These are phyloP conservation scores for Russula compacta DNA, from an alignment of 768 basidiomycete species.

Conservation along the genomic window DNA sequence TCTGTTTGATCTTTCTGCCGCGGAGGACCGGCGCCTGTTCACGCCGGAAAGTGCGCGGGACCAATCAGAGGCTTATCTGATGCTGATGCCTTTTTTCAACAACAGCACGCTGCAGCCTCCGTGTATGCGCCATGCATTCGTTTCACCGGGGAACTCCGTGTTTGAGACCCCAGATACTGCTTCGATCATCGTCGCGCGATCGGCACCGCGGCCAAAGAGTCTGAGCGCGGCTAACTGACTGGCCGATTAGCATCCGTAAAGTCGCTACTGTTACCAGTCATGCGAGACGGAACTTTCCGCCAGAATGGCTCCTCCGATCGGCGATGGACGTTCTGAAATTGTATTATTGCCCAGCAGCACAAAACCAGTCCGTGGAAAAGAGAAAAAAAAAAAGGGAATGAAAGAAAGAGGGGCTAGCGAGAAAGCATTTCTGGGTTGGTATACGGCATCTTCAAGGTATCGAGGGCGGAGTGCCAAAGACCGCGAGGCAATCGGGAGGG, in stretches of 20 bases:
- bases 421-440: constrained; percentile 12
- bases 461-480: constrained; percentile 12
- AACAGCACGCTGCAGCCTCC: constrained; percentile 10
- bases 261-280: constrained; percentile 10
- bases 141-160: constrained; percentile 6
- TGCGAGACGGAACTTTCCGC: constrained; percentile 18
- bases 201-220: constrained; percentile 17
- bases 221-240: constrained; percentile 12
- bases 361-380: constrained; percentile 9
- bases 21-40: constrained; percentile 14
- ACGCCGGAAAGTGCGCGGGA: constrained; percentile 9
- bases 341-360: constrained; percentile 14
- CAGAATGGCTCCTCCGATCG: constrained; percentile 15
- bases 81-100: constrained; percentile 15
- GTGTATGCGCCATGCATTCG: constrained; percentile 6
- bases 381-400: constrained; percentile 6
- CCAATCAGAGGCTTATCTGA: constrained; percentile 20
- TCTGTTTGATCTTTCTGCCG: constrained; percentile 20
- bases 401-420: constrained; percentile 6
- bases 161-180: constrained; percentile 11
- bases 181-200: constrained; percentile 18
- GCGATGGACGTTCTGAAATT: constrained; percentile 8
- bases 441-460: constrained; percentile 20
- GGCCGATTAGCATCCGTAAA: constrained; percentile 19
- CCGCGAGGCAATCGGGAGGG: constrained; percentile 16